These are phyloP conservation scores for Buxus sempervirens DNA, from an alignment of 164 flowering plant genomes.

Conservation along the genomic window DNA sequence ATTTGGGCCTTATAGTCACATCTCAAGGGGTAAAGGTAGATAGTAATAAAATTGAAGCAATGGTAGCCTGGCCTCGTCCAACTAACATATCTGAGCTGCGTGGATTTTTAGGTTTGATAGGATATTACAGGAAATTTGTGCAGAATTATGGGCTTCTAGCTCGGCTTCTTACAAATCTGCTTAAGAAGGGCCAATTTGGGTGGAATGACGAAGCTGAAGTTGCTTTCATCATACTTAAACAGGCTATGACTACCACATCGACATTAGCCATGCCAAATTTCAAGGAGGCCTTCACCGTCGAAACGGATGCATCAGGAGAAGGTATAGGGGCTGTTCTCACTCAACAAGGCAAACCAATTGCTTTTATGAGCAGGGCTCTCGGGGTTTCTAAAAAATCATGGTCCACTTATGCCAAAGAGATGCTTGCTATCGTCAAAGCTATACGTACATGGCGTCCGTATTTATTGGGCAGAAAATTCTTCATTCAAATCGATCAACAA, in stretches of 20 bases:
- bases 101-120: slow-evolving; percentile 8
- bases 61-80: slow-evolving; percentile 9
- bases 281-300: neutral
- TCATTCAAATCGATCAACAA: slow-evolving; percentile 7
- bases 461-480: neutral
- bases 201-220: slow-evolving; percentile 1
- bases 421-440: slow-evolving; percentile 1
- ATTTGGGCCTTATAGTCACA: slow-evolving; percentile 3
- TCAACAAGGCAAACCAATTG: neutral
- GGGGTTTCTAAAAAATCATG: neutral
- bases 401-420: slow-evolving; percentile 11
- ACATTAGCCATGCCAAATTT: slow-evolving; percentile 8
- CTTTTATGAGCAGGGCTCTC: neutral
- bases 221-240: neutral
- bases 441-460: slow-evolving; percentile 17
- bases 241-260: neutral
- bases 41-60: neutral
- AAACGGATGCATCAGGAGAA: slow-evolving; percentile 4
- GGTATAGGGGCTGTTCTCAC: neutral
- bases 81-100: neutral
- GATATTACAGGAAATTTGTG: slow-evolving; percentile 7
- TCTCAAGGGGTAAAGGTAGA: slow-evolving; percentile 2
- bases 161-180: neutral
- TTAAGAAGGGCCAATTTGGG: neutral
- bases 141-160: slow-evolving; percentile 3